Base-by-base conservation (phyloP, 2,329 filamentous ascomycete species). In the Rhinocladiella similis region DNA sequence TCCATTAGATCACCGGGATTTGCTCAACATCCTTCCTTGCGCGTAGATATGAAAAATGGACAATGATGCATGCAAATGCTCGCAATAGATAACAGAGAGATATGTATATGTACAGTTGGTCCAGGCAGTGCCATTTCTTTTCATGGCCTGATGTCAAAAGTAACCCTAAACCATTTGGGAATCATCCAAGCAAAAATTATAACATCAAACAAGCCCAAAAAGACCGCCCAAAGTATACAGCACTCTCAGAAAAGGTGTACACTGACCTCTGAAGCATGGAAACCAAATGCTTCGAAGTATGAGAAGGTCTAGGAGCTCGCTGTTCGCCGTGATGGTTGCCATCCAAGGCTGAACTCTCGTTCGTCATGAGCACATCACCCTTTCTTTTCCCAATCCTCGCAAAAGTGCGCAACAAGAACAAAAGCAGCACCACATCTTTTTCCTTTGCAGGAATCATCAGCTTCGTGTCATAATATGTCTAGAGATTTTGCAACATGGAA, bases 401-500 rank as follows among this genome's bases (percentile, higher is more conserved):
- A 51, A 49, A 35, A 22, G 10, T 43, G 33, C 50, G 29, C 33
- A 39, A 47, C 19, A 54, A 41, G 38, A 36, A 22, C 41, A 54
- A 57, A 33, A 50, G 45, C 36, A 60, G 50, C 29, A 50, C 10
- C 39, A 54, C 45, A 22, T 22, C 47, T 33, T 53, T 52, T 46
- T 51, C 48, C 29, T 13, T 36, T 47, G 42, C 48, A 45, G 36
- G 48, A 52, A 33, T 59, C 53, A 54, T 61, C 53, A 53, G 50
- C 54, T 50, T 57, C 56, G 50, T 57, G 43, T 52, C 45, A 53
- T 54, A 53, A 54, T 47, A 54, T 54, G 46, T 56, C 49, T 59
- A 62, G 53, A 62, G 46, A 54, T 63, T 57, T 55, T 63, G 61
- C 57, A 66, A 58, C 62, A 66, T 62, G 47, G 62, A 62, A 46